Conservation (phyloP, 2,329 filamentous ascomycete genomes). For the Esteya vermicola region DNA sequence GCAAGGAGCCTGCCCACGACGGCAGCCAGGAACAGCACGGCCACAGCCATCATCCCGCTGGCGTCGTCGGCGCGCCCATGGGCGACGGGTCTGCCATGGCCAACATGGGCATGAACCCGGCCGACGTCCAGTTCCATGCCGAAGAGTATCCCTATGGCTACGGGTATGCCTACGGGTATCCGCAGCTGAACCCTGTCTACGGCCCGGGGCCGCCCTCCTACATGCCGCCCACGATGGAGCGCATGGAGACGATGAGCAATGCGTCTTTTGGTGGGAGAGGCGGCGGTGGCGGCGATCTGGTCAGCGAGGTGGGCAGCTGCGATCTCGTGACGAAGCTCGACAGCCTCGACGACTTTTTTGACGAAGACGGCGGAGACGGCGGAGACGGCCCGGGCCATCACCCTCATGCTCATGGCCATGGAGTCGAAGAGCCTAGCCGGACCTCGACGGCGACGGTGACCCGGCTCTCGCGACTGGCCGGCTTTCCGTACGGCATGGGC, state of each 20-base stretch:
- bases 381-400: not conserved
- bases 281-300: constrained; percentile 16
- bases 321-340: constrained; percentile 73
- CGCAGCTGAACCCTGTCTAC: too few relatives aligned
- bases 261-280: not conserved
- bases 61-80: not conserved
- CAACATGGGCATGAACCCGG: constrained; percentile 36
- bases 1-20: constrained; percentile 28
- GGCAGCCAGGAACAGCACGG: not conserved
- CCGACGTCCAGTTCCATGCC: constrained; percentile 81
- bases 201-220: too few relatives aligned
- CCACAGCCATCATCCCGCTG: not conserved
- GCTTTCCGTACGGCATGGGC: not conserved
- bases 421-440: constrained; percentile 24
- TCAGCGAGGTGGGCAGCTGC: constrained; percentile 21
- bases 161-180: too few relatives aligned
- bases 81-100: too few relatives aligned
- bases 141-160: constrained; percentile 68
- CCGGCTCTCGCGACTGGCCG: too few relatives aligned
- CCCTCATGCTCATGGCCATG: not conserved
- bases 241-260: constrained; percentile 70
- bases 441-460: not conserved
- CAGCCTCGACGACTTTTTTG: constrained; percentile 71
- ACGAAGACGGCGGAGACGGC: constrained; percentile 34
- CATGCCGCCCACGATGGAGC: constrained; percentile 49